Percentiles rank a stretch among this genome's conserved stretches.
These are phyloP conservation scores for Pleurotus citrinopileatus DNA, from an alignment of 768 basidiomycete genomes.

Conservation along the genomic window DNA sequence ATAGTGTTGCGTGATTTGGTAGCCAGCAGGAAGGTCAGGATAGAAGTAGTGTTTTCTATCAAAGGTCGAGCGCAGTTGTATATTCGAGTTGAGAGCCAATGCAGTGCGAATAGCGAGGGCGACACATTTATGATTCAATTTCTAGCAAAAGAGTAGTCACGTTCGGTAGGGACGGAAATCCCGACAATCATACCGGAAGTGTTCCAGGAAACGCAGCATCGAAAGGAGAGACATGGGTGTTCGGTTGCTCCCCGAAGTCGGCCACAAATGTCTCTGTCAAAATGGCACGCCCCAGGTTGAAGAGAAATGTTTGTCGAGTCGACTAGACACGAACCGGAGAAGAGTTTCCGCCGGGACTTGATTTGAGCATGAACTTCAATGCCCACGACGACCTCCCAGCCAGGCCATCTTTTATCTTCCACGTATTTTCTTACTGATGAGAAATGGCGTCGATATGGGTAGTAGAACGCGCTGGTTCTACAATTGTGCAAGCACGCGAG, in stretches of 20 bases:
- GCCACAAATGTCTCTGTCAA: slow-evolving; percentile 38
- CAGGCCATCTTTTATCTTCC: slow-evolving; percentile 64
- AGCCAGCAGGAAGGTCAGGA: slow-evolving; percentile 88
- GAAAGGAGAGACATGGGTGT: slow-evolving; percentile 69
- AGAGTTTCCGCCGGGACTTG: slow-evolving; percentile 83
- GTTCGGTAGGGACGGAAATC: background rate
- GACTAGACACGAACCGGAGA: slow-evolving; percentile 49
- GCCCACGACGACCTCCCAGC: slow-evolving; percentile 89
- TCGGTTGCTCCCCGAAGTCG: slow-evolving; percentile 49
- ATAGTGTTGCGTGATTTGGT: slow-evolving; percentile 97
- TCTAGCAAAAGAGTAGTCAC: slow-evolving; percentile 28
- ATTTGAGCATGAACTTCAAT: slow-evolving; percentile 97
- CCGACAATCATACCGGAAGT: slow-evolving; percentile 63
- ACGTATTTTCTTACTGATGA: slow-evolving; percentile 29
- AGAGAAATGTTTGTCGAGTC: background rate
- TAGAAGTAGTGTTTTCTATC: slow-evolving; percentile 99
- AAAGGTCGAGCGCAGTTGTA: slow-evolving; percentile 76
- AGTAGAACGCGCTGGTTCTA: background rate
- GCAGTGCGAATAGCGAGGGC: slow-evolving; percentile 81
- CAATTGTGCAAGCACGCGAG: slow-evolving; percentile 2
- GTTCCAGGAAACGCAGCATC: slow-evolving; percentile 95
- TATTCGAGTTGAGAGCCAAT: slow-evolving; percentile 62
- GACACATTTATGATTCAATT: slow-evolving; percentile 66
- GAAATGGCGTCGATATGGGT: slow-evolving; percentile 21
- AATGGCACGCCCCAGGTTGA: background rate